A percentile compares a stretch with the other conserved stretches of the same genome.
Evolutionary conservation across 148 eudicot genomes (phyloP).

Genomic region (Camellia japonica): DNA sequence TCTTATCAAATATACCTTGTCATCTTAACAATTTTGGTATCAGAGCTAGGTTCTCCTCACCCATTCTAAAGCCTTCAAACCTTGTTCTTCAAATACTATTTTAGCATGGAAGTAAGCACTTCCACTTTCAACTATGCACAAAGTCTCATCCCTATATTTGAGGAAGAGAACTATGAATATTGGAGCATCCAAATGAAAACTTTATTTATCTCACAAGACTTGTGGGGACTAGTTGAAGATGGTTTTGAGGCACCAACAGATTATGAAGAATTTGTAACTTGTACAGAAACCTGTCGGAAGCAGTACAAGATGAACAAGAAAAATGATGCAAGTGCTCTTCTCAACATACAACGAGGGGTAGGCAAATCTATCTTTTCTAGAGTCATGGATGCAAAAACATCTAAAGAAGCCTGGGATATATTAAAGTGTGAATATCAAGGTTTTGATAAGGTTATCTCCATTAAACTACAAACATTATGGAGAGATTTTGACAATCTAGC

Average conservation of each 20-base stretch:
- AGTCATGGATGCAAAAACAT: not conserved
- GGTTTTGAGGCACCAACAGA: not conserved
- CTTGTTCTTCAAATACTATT: not conserved
- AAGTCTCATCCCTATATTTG: too few relatives aligned
- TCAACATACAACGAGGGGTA: constrained; percentile 3
- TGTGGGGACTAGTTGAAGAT: not conserved
- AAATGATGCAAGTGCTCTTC: not conserved
- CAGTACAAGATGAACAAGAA: not conserved
- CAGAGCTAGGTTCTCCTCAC: not conserved
- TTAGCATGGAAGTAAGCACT: too few relatives aligned
- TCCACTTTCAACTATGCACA: not conserved
- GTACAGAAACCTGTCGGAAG: too few relatives aligned
- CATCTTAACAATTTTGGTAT: not conserved
- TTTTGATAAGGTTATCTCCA: not conserved
- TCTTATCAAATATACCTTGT: too few relatives aligned
- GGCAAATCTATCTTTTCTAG: not conserved
- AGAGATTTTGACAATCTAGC: not conserved
- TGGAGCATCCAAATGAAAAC: not conserved
- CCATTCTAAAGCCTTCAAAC: not conserved
- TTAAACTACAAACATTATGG: not conserved
- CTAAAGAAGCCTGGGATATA: not conserved
- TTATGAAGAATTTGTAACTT: too few relatives aligned
- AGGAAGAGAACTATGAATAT: too few relatives aligned
- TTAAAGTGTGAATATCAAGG: not conserved
- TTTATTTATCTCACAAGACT: not conserved